Conservation (phyloP, 352 stramenopile species). For the Pythium phragmiticola region DNA sequence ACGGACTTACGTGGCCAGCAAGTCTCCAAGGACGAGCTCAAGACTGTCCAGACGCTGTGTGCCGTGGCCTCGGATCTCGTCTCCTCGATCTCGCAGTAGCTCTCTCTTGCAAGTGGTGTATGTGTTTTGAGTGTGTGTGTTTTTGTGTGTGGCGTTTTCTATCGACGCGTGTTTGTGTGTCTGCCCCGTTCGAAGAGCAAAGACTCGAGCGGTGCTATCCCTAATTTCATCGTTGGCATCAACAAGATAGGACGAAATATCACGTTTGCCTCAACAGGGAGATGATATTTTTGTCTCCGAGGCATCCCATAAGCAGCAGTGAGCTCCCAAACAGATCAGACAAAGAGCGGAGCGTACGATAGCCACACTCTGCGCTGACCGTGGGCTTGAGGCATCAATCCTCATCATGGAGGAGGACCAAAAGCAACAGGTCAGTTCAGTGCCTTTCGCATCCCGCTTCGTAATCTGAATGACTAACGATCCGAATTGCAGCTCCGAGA, state of each 20-base stretch:
- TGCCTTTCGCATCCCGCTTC: neutral
- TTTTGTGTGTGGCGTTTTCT: slow-evolving; percentile 1
- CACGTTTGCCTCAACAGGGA: no score
- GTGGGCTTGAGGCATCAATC: neutral
- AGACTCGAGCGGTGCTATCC: no score
- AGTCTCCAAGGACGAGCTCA: slow-evolving; percentile 41
- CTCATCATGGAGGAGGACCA: slow-evolving; percentile 53
- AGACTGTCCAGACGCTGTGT: slow-evolving; percentile 47
- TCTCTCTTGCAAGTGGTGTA: neutral
- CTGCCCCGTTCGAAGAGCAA: no score
- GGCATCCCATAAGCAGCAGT: no score
- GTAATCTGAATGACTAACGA: neutral
- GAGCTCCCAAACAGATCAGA: neutral
- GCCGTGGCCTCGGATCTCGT: slow-evolving; percentile 58
- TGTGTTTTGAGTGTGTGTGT: neutral
- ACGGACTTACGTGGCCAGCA: slow-evolving; percentile 26
- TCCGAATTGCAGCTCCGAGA: slow-evolving; percentile 46
- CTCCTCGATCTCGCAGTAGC: slow-evolving; percentile 10
- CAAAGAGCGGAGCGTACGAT: neutral
- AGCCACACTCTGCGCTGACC: neutral
- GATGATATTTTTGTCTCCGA: no score
- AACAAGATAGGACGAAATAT: no score
- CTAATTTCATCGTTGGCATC: no score
- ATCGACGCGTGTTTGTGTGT: slow-evolving; percentile 2
- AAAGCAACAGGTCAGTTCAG: slow-evolving; percentile 48